These are phyloP conservation scores for Casaregolazyma suthepensis DNA, from an alignment of 1,139 yeast species.

Conservation along the genomic window DNA sequence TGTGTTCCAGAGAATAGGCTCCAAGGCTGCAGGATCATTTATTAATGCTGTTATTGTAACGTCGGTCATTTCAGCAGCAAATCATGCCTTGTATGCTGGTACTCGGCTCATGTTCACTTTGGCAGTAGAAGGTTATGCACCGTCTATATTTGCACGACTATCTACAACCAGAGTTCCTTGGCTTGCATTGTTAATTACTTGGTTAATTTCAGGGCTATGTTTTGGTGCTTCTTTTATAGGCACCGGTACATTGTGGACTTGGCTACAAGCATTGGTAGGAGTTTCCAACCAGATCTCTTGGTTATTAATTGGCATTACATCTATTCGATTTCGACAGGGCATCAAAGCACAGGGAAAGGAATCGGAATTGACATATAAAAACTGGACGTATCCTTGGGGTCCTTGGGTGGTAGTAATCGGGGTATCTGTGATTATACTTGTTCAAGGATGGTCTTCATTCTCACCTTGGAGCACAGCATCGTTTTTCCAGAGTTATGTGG, in stretches of 20 bases:
- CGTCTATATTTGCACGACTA: conserved; percentile 40
- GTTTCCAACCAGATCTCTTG: conserved; percentile 51
- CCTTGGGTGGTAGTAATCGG: conserved; percentile 49
- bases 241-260: conserved; percentile 49
- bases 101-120: conserved; percentile 38
- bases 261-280: conserved; percentile 65
- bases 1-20: conserved; percentile 49
- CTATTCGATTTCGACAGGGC: conserved; percentile 43
- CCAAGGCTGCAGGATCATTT: conserved; percentile 52
- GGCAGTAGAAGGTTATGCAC: conserved; percentile 46
- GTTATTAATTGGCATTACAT: conserved; percentile 47
- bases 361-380: conserved; percentile 33
- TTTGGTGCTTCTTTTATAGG: conserved; percentile 51
- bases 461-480: conserved; percentile 50
- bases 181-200: conserved; percentile 37
- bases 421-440: conserved; percentile 44
- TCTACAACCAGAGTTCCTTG: conserved; percentile 47
- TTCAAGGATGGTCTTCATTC: conserved; percentile 61
- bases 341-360: conserved; percentile 34
- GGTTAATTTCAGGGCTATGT: conserved; percentile 52
- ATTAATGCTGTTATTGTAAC: conserved; percentile 62
- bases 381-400: conserved; percentile 60
- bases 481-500: conserved; percentile 46
- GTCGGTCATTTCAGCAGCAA: conserved; percentile 49
- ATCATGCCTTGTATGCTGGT: conserved; percentile 37